Evolutionary conservation across 176 grass and related monocot species (phyloP).

Genomic region (Carex scoparia): DNA sequence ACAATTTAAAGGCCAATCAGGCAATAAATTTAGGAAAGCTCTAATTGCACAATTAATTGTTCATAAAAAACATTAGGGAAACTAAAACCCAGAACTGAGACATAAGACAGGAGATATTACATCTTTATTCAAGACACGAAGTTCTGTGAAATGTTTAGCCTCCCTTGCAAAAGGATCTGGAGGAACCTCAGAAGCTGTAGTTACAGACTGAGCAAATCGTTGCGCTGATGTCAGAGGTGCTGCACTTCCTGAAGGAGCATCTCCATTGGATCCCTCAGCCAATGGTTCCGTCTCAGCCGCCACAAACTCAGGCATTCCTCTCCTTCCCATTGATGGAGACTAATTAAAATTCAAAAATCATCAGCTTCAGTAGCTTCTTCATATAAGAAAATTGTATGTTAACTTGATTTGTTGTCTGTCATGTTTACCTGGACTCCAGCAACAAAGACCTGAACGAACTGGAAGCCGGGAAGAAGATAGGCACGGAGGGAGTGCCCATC

Average conservation of each 20-base stretch:
- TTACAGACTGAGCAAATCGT: conserved; percentile 63
- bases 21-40: background rate
- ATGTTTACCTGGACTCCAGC: conserved; percentile 82
- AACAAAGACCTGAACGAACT: conserved; percentile 94
- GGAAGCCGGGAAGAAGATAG: conserved; percentile 84
- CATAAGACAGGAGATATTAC: conserved; percentile 38
- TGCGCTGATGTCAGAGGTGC: conserved; percentile 75
- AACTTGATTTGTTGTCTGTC: background rate
- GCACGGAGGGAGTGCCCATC: conserved; percentile 91
- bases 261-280: conserved; percentile 51
- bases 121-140: conserved; percentile 82
- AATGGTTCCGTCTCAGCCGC: conserved; percentile 39
- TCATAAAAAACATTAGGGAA: background rate
- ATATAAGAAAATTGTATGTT: conserved; percentile 8
- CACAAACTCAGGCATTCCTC: conserved; percentile 34
- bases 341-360: conserved; percentile 28
- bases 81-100: conserved; percentile 9
- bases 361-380: conserved; percentile 15
- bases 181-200: conserved; percentile 49
- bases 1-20: background rate
- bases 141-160: conserved; percentile 93
- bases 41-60: background rate
- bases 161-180: conserved; percentile 86
- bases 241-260: conserved; percentile 42
- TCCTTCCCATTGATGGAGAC: conserved; percentile 92